Conservation (phyloP, 257 asterid genomes). For the Jacaranda mimosifolia region DNA sequence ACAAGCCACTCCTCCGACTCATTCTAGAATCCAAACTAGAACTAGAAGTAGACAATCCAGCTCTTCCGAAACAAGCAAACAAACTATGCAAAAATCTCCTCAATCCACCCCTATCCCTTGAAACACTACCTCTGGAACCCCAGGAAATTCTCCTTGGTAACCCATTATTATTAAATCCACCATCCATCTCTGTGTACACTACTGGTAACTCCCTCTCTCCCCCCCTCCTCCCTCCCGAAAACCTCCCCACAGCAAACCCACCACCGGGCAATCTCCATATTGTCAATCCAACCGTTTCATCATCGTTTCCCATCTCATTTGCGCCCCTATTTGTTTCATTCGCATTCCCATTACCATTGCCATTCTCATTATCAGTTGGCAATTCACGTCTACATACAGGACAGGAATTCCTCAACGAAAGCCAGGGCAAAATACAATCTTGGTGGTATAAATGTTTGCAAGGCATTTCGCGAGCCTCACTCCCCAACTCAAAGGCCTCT, state of each 20-base stretch:
- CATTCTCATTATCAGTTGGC: slow-evolving; percentile 54
- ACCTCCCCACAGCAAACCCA: slow-evolving; percentile 92
- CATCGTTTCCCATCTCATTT: slow-evolving; percentile 53
- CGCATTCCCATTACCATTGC: slow-evolving; percentile 28
- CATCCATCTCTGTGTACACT: slow-evolving; percentile 94
- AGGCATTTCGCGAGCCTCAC: slow-evolving; percentile 85
- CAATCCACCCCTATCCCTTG: slow-evolving; percentile 64
- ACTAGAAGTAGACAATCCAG: slow-evolving; percentile 47
- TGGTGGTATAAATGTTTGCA: slow-evolving; percentile 88
- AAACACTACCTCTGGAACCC: slow-evolving; percentile 71
- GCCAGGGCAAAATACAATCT: slow-evolving; percentile 89
- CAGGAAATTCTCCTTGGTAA: slow-evolving; percentile 76
- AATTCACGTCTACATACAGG: slow-evolving; percentile 87
- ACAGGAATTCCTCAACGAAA: slow-evolving; percentile 75
- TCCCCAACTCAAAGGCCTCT: slow-evolving; percentile 77
- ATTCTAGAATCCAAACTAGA: slow-evolving; percentile 66
- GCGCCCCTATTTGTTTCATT: slow-evolving; percentile 43
- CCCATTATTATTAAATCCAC: slow-evolving; percentile 76
- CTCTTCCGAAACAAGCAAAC: slow-evolving; percentile 77
- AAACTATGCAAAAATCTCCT: slow-evolving; percentile 60
- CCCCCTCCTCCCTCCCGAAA: slow-evolving; percentile 80
- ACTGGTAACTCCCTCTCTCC: slow-evolving; percentile 90
- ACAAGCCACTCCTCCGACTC: slow-evolving; percentile 48
- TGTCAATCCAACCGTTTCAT: slow-evolving; percentile 76
- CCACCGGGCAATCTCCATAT: slow-evolving; percentile 96